Evolutionary conservation across 148 eudicot genomes (phyloP), one percentile per base, ranked within the genome.

Genomic region (Amaranthus hypochondriacus): DNA sequence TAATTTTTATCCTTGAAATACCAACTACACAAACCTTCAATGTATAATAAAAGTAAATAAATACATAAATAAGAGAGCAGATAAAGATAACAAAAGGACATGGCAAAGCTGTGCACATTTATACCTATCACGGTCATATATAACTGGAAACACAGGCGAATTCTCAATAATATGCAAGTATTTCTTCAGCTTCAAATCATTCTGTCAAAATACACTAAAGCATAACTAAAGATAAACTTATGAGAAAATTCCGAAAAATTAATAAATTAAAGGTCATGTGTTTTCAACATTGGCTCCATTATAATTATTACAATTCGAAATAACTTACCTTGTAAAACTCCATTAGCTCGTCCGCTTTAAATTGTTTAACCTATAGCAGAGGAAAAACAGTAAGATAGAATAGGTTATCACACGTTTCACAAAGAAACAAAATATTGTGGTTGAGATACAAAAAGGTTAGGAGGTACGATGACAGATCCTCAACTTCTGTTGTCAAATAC

Each of bases 131-230:
- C 62, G 63, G 72, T 95, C 97, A 82, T 90, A 90, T 77, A 95
- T 83, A 55, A 95, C 93, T 10, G 98, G 98, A 76, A 84, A 90
- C 51, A 95, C 97, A 6, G 92, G 92, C 48, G 98, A 92, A 48
- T 81, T 71, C 83, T 88, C 97, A 80, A 92, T 92, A 60, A 95
- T 95, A 77, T 89, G 92, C 87, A 95, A 83, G 87, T 84, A 92
- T 77, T 92, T 95, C 92, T 95, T 95, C 90, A 95, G 70, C 82
- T 95, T 95, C 86, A 90, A 68, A 83, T 95, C 98, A 48, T 93
- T 86, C 98, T 95, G 98, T 79, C 53, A 83, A 54, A 56, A 8
- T 73, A 47, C 47, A 75, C 62, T 6, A 49, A 62, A 48, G 21
- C 4, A 0, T 28, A 44, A 42, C 57, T 73, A 57, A 52, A 2